Percentiles rank a stretch among this genome's conserved stretches.
Conservation (phyloP, 2,329 filamentous ascomycete species). For the Trichoderma atroviride region DNA sequence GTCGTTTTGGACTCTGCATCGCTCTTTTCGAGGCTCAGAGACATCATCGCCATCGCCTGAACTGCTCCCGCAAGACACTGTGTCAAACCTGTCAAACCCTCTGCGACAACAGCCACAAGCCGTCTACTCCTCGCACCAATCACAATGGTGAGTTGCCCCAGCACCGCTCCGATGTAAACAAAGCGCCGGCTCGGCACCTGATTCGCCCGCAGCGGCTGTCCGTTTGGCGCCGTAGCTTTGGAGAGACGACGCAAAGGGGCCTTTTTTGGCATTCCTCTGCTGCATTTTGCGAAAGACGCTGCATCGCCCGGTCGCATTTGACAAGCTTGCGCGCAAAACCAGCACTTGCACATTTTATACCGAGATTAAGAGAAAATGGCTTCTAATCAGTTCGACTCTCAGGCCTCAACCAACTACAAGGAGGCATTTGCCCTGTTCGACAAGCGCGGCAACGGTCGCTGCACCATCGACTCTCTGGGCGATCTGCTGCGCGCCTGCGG, state of each 20-base stretch:
- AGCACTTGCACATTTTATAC: conserved; percentile 13
- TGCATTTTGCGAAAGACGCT: conserved; percentile 4
- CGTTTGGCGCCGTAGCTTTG: conserved; percentile 20
- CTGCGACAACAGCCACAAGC: background rate
- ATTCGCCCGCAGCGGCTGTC: conserved; percentile 22
- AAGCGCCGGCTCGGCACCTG: conserved; percentile 18
- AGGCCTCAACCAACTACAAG: conserved; percentile 97
- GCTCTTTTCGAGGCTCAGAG: conserved; percentile 24
- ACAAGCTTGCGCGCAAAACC: background rate
- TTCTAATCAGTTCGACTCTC: conserved; percentile 57
- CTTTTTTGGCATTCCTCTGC: background rate
- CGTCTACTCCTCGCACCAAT: conserved; percentile 11
- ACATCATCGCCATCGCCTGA: conserved; percentile 27
- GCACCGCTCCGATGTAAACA: conserved; percentile 28
- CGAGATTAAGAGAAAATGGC: conserved; percentile 41
- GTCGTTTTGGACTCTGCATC: conserved; percentile 28
- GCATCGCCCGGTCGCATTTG: conserved; percentile 3
- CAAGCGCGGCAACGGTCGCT: conserved; percentile 96
- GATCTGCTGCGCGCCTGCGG: conserved; percentile 95
- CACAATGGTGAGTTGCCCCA: conserved; percentile 30
- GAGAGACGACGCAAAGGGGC: background rate
- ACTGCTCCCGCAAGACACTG: conserved; percentile 9
- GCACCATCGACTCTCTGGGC: conserved; percentile 81
- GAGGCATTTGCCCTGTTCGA: conserved; percentile 99
- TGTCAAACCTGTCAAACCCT: background rate